Evolutionary conservation across 2,329 filamentous ascomycete genomes (phyloP).

Genomic region (Trichothecium sympodiale): DNA sequence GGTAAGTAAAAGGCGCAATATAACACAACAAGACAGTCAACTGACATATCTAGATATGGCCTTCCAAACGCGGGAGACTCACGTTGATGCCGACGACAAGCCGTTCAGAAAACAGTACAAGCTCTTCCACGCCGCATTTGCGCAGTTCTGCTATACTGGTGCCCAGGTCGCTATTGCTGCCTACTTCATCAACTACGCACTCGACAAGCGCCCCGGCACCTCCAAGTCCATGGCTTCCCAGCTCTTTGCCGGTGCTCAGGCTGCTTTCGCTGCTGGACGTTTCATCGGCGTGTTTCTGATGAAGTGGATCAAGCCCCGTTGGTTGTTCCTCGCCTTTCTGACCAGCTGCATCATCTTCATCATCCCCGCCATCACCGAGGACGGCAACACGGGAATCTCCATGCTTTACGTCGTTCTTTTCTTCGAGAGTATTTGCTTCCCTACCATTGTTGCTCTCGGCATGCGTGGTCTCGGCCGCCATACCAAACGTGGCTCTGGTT

Average conservation of each 20-base stretch:
- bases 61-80: constrained; percentile 43
- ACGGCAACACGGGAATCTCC: constrained; percentile 35
- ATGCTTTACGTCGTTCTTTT: constrained; percentile 64
- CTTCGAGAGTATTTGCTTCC: constrained; percentile 73
- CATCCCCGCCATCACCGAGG: constrained; percentile 33
- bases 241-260: constrained; percentile 65
- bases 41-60: constrained; percentile 44
- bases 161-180: constrained; percentile 55
- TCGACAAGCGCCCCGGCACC: constrained; percentile 45
- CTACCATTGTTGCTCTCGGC: constrained; percentile 67
- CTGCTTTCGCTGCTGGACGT: constrained; percentile 59
- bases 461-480: constrained; percentile 67
- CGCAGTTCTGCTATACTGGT: constrained; percentile 71
- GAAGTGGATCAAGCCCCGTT: constrained; percentile 54
- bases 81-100: constrained; percentile 44
- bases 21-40: constrained; percentile 4
- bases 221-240: constrained; percentile 43
- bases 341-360: constrained; percentile 53
- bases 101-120: constrained; percentile 61
- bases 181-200: constrained; percentile 68
- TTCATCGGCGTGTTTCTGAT: constrained; percentile 59
- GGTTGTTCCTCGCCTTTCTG: constrained; percentile 57
- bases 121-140: constrained; percentile 63
- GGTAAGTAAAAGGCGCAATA: constrained; percentile 12
- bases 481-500: constrained; percentile 65